phyloP scores from a whole-genome alignment of 2,329 filamentous ascomycete species.

The Septoria linicola region DNA sequence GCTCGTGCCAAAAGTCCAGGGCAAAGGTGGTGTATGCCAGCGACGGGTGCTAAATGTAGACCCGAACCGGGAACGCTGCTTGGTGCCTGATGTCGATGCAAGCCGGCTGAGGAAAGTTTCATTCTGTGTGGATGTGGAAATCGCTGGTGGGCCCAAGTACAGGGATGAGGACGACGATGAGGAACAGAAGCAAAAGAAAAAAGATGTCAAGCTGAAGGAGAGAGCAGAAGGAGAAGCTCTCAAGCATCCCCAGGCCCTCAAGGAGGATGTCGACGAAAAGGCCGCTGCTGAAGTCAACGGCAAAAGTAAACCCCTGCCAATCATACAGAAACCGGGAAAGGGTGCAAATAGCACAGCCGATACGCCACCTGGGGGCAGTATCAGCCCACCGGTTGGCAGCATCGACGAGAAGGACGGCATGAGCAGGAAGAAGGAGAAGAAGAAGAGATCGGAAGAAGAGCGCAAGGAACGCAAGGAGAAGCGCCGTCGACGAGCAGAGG shows the following conservation, averaged over 20 bases:
- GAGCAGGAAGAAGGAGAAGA: slow-evolving; percentile 85
- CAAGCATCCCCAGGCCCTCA: slow-evolving; percentile 61
- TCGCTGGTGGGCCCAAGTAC: slow-evolving; percentile 82
- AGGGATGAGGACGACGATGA: slow-evolving; percentile 56
- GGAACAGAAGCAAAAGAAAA: slow-evolving; percentile 56
- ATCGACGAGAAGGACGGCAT: slow-evolving; percentile 31
- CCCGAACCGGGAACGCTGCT: slow-evolving; percentile 72
- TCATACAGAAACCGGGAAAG: slow-evolving; percentile 1
- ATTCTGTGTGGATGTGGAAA: slow-evolving; percentile 96
- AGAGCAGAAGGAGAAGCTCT: slow-evolving; percentile 72
- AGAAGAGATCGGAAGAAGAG: slow-evolving; percentile 91
- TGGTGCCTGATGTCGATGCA: slow-evolving; percentile 73
- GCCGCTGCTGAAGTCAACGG: slow-evolving; percentile 37
- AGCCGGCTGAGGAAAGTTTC: slow-evolving; percentile 82
- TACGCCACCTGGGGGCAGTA: slow-evolving; percentile 16
- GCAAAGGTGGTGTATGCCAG: slow-evolving; percentile 71
- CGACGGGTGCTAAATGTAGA: slow-evolving; percentile 84
- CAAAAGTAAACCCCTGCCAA: slow-evolving; percentile 34
- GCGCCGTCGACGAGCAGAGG: slow-evolving; percentile 78
- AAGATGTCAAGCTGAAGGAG: slow-evolving; percentile 61
- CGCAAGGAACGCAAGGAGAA: slow-evolving; percentile 89
- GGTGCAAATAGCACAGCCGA: slow-evolving; percentile 4
- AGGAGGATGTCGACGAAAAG: slow-evolving; percentile 57
- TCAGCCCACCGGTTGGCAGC: slow-evolving; percentile 26
- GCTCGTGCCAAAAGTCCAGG: slow-evolving; percentile 51